Percentiles rank a stretch among this genome's conserved stretches.
Evolutionary conservation across 2,329 filamentous ascomycete species (phyloP).

Genomic region (Cryoendolithus antarcticus): DNA sequence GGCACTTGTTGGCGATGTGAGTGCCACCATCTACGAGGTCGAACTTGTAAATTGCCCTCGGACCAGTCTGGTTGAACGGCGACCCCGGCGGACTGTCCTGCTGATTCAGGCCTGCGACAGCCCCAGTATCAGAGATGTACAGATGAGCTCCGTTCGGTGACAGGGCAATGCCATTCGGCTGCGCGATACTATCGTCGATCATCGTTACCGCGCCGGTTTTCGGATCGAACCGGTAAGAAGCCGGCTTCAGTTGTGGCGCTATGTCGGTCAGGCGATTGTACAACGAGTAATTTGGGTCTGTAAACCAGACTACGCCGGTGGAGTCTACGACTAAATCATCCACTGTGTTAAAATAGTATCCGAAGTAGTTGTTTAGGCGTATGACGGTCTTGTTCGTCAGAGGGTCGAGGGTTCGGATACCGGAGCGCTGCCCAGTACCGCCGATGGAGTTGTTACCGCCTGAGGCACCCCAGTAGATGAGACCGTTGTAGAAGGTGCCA

Average conservation of each 20-base stretch:
- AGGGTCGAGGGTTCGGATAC: conserved; percentile 33
- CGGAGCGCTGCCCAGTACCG: conserved; percentile 27
- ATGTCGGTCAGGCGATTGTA: conserved; percentile 26
- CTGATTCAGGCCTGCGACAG: conserved; percentile 14
- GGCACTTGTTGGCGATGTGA: conserved; percentile 26
- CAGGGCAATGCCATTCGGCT: conserved; percentile 35
- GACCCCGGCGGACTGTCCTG: conserved; percentile 16
- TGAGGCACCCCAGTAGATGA: conserved; percentile 28
- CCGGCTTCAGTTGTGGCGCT: conserved; percentile 19
- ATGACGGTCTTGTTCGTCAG: conserved; percentile 29
- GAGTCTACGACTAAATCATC: conserved; percentile 33
- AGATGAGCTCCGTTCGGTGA: conserved; percentile 31
- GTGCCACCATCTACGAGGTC: conserved; percentile 26
- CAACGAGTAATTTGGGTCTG: conserved; percentile 31
- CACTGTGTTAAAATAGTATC: conserved; percentile 32
- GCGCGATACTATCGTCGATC: conserved; percentile 30
- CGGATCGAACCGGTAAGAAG: conserved; percentile 32
- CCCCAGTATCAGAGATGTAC: conserved; percentile 33
- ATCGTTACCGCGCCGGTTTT: conserved; percentile 28
- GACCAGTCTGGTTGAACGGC: conserved; percentile 21
- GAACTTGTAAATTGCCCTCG: conserved; percentile 27
- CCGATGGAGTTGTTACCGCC: conserved; percentile 27
- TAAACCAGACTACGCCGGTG: conserved; percentile 39
- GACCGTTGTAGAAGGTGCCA: conserved; percentile 28
- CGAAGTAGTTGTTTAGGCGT: conserved; percentile 36